Base-by-base conservation (phyloP, 2,329 filamentous ascomycete species). In the Claviceps humidiphila region DNA sequence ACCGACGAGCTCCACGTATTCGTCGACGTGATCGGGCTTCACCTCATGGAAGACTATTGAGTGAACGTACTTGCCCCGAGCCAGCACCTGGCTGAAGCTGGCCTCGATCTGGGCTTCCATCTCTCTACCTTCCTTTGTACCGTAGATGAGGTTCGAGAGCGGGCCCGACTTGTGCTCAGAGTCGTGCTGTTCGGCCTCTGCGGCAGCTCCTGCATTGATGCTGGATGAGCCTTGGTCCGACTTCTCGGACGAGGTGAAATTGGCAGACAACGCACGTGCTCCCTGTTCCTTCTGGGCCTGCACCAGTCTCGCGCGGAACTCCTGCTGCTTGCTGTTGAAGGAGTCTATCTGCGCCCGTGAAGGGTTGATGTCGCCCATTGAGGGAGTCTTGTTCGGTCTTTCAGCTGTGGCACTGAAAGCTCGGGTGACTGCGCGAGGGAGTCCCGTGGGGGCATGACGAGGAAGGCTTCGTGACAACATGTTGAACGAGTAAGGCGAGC, bases 31-130 rank as follows among this genome's bases (percentile, higher is more conserved):
- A 62, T 96, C 89, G 55, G 90, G 89, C 72, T 94, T 89, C 58
- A 98, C 93, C 56, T 94, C 81, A 73, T 98, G 93, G 65, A 95
- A 89, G 54, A 95, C 89, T 67, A 98, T 96, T 47, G 89, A 94
- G 71, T 98, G 93, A 51, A 98, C 90, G 64, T 98, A 98, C 73
- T 98, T 98, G 64, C 93, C 93, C 58, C 93, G 81, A 24, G 93
- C 93, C 46, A 98, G 75, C 45, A 97, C 87, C 68, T 96, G 90
- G 50, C 87, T 94, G 73, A 97, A 98, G 66, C 87, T 94, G 54
- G 90, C 84, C 73, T 97, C 89, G 64, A 98, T 91, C 71, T 97
- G 91, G 58, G 87, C 86, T 64, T 98, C 93, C 66, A 96, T 81
- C 72, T 95, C 87, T 56, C 90, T 83, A 37, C 90, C 93, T 70